Conservation (phyloP, 257 asterid genomes). For the Nicotiana benthamiana region DNA sequence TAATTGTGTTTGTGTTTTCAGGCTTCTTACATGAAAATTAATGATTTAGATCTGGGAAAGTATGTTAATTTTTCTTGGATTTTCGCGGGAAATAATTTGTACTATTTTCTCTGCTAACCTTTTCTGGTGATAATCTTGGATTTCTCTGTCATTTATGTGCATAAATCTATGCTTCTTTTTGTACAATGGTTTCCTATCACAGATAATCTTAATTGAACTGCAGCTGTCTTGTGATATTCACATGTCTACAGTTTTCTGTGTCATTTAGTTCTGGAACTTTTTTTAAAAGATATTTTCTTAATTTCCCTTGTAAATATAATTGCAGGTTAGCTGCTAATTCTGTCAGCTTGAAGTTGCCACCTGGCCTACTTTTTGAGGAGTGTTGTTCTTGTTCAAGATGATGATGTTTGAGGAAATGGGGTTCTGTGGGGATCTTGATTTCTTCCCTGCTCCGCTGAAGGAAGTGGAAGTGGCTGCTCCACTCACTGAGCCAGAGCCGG, state of each 20-base stretch:
- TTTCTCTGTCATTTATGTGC: not conserved
- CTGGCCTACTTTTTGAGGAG: not conserved
- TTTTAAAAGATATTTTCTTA: not conserved
- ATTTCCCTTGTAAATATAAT: not conserved
- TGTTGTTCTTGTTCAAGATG: not conserved
- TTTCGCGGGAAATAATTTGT: not conserved
- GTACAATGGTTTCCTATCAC: not conserved
- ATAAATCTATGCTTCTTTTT: not conserved
- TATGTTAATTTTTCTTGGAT: not conserved
- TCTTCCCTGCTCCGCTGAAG: not conserved
- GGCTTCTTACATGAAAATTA: not conserved
- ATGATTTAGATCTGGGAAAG: conserved; percentile 1
- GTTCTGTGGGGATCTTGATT: conserved; percentile 17
- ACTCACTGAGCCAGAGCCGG: not conserved
- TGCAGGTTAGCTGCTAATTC: not conserved
- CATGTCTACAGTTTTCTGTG: not conserved
- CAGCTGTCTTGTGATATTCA: conserved; percentile 1
- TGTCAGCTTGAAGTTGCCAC: not conserved
- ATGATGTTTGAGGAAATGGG: conserved; percentile 22
- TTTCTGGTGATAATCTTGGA: not conserved
- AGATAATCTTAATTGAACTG: not conserved
- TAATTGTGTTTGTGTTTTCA: not conserved
- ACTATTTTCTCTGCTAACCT: not conserved
- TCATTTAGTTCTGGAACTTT: not conserved
- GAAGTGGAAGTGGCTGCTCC: conserved; percentile 1